Conservation (phyloP, 805 yeast genomes). For the Osmozyma mogii region DNA sequence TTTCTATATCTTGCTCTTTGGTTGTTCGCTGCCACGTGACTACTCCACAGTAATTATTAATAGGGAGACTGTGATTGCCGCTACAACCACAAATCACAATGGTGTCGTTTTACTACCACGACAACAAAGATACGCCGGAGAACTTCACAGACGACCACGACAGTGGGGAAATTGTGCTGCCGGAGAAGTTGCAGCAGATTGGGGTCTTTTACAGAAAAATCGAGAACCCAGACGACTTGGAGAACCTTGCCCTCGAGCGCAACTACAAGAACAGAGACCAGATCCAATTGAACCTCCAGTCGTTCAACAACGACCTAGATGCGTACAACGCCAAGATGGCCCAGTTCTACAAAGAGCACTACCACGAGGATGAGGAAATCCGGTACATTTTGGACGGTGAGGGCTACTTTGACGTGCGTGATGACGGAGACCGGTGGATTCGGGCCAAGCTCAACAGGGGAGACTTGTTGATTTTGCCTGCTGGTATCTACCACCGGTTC, state of each 20-base stretch:
- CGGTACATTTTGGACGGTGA: conserved; percentile 83
- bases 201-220: conserved; percentile 65
- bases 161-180: conserved; percentile 52
- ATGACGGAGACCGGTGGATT: conserved; percentile 59
- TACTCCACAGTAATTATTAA: too few relatives aligned
- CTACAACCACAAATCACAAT: conserved; percentile 11
- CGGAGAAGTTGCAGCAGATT: conserved; percentile 41
- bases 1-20: too few relatives aligned
- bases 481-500: conserved; percentile 92
- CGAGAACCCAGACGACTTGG: conserved; percentile 45
- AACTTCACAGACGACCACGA: conserved; percentile 63
- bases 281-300: conserved; percentile 49
- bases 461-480: conserved; percentile 73
- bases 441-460: conserved; percentile 55
- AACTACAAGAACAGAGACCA: conserved; percentile 74
- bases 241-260: conserved; percentile 60
- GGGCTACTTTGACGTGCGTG: conserved; percentile 87
- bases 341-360: conserved; percentile 73
- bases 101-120: conserved; percentile 55
- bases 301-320: conserved; percentile 50
- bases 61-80: too few relatives aligned
- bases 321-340: conserved; percentile 59
- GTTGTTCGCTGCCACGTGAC: too few relatives aligned
- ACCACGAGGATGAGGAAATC: conserved; percentile 96
- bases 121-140: conserved; percentile 45